Conservation (phyloP, 2,329 filamentous ascomycete genomes). For the Furcasterigmium furcatum region DNA sequence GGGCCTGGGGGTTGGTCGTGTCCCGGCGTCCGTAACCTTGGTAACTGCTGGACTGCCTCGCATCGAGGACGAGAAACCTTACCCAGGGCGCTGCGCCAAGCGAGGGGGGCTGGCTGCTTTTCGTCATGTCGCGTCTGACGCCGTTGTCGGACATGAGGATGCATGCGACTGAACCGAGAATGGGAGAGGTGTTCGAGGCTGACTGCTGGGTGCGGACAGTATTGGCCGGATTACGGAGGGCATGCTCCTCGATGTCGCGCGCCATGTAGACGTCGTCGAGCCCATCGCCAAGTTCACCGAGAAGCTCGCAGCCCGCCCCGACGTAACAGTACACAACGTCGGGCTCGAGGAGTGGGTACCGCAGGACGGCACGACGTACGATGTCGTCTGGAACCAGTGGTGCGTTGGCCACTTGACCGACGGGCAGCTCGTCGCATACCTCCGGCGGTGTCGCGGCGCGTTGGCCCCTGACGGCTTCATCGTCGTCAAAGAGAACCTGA, state of each 20-base stretch:
- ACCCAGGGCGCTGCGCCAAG: no score
- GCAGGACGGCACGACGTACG: constrained; percentile 52
- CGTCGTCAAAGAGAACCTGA: constrained; percentile 65
- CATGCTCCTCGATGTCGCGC: constrained; percentile 67
- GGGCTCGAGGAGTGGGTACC: constrained; percentile 71
- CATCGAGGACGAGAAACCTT: not conserved
- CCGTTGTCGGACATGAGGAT: no score
- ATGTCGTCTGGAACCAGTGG: constrained; percentile 89
- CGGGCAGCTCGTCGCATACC: constrained; percentile 63
- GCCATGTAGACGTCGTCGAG: constrained; percentile 78
- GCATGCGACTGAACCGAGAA: no score
- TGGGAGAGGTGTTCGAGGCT: no score
- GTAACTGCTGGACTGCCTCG: not conserved
- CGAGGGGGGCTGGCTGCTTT: no score
- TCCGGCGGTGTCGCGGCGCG: constrained; percentile 54
- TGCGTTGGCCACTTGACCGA: constrained; percentile 82
- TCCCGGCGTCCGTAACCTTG: not conserved
- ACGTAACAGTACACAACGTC: constrained; percentile 64
- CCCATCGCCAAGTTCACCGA: constrained; percentile 79
- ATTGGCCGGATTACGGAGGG: constrained; percentile 82
- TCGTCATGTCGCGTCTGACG: no score
- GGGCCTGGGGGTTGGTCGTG: not conserved
- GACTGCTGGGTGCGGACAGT: constrained; percentile 34
- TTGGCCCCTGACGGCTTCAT: constrained; percentile 27
- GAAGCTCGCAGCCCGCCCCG: constrained; percentile 52